Evolutionary conservation across 371 early-diverging fungal species (phyloP).

Genomic region (Rhizomucor miehei): DNA sequence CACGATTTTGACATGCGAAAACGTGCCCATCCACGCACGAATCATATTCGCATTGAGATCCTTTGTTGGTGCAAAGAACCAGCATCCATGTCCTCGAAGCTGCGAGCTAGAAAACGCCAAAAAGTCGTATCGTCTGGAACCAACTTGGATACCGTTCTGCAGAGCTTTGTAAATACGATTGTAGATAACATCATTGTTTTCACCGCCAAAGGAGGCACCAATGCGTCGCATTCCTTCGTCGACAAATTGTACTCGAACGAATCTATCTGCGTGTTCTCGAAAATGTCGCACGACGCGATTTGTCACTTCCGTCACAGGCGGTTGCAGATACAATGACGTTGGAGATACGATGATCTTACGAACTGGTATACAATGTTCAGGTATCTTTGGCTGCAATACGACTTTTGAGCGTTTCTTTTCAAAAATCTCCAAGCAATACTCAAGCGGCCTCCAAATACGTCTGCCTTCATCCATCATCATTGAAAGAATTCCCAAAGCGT

Average conservation of each 20-base stretch:
- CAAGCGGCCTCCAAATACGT: conserved; percentile 38
- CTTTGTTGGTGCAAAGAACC: conserved; percentile 61
- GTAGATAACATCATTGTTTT: conserved; percentile 39
- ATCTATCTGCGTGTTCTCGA: conserved; percentile 46
- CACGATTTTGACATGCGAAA: conserved; percentile 62
- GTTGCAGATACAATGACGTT: conserved; percentile 51
- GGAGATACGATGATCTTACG: conserved; percentile 66
- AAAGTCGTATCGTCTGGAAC: conserved; percentile 61
- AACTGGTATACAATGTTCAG: conserved; percentile 50
- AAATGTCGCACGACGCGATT: conserved; percentile 69
- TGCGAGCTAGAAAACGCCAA: conserved; percentile 72
- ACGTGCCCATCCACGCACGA: conserved; percentile 72
- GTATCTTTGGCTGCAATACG: conserved; percentile 23
- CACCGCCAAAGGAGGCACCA: conserved; percentile 19
- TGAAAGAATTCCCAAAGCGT: conserved; percentile 37
- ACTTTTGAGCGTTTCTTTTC: conserved; percentile 17
- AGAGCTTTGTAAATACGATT: conserved; percentile 51
- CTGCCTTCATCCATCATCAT: conserved; percentile 21
- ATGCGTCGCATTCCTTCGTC: conserved; percentile 59
- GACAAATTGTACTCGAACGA: conserved; percentile 66
- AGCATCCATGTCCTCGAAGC: conserved; percentile 67
- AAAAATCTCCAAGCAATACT: conserved; percentile 16
- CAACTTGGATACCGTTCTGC: conserved; percentile 57
- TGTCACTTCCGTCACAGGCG: conserved; percentile 57
- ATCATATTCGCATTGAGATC: conserved; percentile 56